These are phyloP conservation scores for thale cress (Arabidopsis thaliana) DNA, from an alignment of 345 rosid species.

Conservation along the genomic window TAIR10.1 NC_003076.8:24164501-24165000, in stretches of 20 bases:
- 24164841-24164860: slow-evolving; percentile 31
- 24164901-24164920: slow-evolving; percentile 16
- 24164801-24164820: slow-evolving; percentile 14
- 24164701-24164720: slow-evolving; percentile 74
- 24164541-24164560: neutral
- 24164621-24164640: slow-evolving; percentile 24
- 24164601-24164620: neutral
- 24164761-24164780: slow-evolving; percentile 1
- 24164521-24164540: slow-evolving; percentile 67
- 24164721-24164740: slow-evolving; percentile 88
- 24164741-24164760: slow-evolving; percentile 79
- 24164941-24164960: neutral
- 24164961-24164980: slow-evolving; percentile 2
- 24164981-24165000: neutral
- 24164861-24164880: slow-evolving; percentile 23
- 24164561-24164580: neutral
- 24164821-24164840: slow-evolving; percentile 25
- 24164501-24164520: slow-evolving; percentile 62
- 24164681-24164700: slow-evolving; percentile 68
- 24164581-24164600: neutral
- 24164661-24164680: slow-evolving; percentile 81
- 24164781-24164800: slow-evolving; percentile 27
- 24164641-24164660: slow-evolving; percentile 95
- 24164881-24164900: slow-evolving; percentile 28
- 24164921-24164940: neutral